Evolutionary conservation across 2,329 filamentous ascomycete species (phyloP).

Genomic region (Hypocrella siamensis): DNA sequence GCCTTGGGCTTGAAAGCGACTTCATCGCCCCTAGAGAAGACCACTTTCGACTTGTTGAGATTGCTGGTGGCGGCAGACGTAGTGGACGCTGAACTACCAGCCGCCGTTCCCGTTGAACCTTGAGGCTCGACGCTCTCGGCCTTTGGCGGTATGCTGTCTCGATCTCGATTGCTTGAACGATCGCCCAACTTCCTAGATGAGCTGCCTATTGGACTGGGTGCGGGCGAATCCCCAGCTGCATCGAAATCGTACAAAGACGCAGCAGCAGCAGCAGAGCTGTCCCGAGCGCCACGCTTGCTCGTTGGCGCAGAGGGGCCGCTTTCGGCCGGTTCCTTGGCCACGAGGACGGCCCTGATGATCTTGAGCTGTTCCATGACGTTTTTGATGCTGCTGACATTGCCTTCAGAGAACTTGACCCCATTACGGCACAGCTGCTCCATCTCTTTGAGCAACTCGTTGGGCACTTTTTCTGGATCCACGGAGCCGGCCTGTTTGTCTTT

Average conservation of each 20-base stretch:
- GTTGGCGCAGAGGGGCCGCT: constrained; percentile 8
- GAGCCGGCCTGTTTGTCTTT: constrained; percentile 24
- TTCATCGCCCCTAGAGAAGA: constrained; percentile 45
- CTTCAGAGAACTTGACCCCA: constrained; percentile 24
- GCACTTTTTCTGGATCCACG: constrained; percentile 21
- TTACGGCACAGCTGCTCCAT: constrained; percentile 27
- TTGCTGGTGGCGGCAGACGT: constrained; percentile 1
- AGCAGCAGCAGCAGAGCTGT: constrained; percentile 8
- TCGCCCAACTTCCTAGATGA: constrained; percentile 20
- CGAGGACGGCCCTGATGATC: constrained; percentile 24
- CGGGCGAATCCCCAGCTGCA: constrained; percentile 26
- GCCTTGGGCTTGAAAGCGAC: constrained; percentile 50
- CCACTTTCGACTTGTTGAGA: constrained; percentile 30
- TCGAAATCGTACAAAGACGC: constrained; percentile 29
- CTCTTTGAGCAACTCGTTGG: constrained; percentile 20
- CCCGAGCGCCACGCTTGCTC: constrained; percentile 9
- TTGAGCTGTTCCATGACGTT: constrained; percentile 25
- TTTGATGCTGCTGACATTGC: constrained; percentile 20
- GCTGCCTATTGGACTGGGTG: constrained; percentile 25
- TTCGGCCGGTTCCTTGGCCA: constrained; percentile 26
- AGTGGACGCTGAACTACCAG: background rate
- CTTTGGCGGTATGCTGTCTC: constrained; percentile 39
- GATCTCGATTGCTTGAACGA: constrained; percentile 22
- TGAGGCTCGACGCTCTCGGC: constrained; percentile 41
- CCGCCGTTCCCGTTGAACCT: constrained; percentile 9